Base-by-base conservation (phyloP, 148 eudicot species). In the Amaranthus palmeri region DNA sequence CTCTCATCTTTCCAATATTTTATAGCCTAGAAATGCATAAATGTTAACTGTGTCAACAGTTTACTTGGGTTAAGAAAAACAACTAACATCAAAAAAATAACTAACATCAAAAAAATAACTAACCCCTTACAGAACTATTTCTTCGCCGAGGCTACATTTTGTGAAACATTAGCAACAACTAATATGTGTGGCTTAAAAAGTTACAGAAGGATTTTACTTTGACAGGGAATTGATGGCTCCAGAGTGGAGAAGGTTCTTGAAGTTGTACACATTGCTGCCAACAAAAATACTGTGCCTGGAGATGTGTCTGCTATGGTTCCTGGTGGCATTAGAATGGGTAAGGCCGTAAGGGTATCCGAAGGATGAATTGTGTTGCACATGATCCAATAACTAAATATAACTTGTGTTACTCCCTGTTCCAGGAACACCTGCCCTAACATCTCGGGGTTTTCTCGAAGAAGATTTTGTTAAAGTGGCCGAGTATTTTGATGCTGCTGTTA, bases 251-350 rank as follows among this genome's bases (percentile, higher is more conserved):
- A 95, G 82, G 93, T 95, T 66, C 78, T 95, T 78, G 99, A 95
- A 82, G 79, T 93, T 67, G 99, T 87, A 61, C 99, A 95, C 65
- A 95, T 95, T 81, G 99, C 99, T 62, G 96, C 98, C 73, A 93
- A 93, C 86, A 93, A 93, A 74, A 93, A 93, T 74, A 93, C 98
- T 6, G 98, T 93, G 65, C 98, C 98, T 72, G 98, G 98, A 54
- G 98, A 93, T 82, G 98, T 93, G 56, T 93, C 98, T 78, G 98
- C 98, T 70, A 91, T 93, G 98, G 97, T 93, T 71, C 98, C 98
- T 62, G 98, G 98, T 81, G 98, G 98, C 78, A 93, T 93, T 79
- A 82, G 98, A 72, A 93, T 93, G 98, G 98, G 98, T 93, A 83
- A 52, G 61, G 1, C 48, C 5, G 98, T 93, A 83, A 52, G 61